Evolutionary conservation across 129 eudicot genomes (phyloP), one percentile per base, ranked within the genome.

Genomic region (Flaveria sonorensis): DNA sequence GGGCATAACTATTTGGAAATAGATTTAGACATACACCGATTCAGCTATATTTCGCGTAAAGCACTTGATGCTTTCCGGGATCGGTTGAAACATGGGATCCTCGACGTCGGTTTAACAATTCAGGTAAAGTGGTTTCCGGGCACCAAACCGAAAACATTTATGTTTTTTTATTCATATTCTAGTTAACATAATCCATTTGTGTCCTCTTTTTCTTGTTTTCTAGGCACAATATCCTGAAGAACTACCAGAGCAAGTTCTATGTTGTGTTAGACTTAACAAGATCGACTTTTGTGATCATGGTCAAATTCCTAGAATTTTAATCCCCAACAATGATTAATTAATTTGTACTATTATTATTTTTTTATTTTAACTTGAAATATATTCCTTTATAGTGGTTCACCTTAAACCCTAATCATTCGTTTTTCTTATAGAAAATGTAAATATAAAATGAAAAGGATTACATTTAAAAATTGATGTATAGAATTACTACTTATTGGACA

Each of bases 181-280:
- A 40, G 68, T 24, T 66, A 36, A n/a, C 21, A 64, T 30, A 36
- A 23, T 13, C 40, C 63, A 47, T 6, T 10, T 0, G 15, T 70
- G 5, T 8, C 18, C 30, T 60, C 36, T 23, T 21, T 14, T 62
- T 9, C 7, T 28, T 42, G 45, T 11, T 26, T 70, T 56, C 30
- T 82, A 92, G 98, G 98, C 92, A 70, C 98, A 92, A 57, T 80
- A 73, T 77, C 90, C 90, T 10, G 92, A 92, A 73, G 94, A 92
- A 77, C 77, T 92, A 79, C 98, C 96, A 0, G 98, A 92, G 87
- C 85, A 82, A 72, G 93, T 92, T 55, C 1, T 92, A 56, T 90
- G 98, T 40, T 88, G 98, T 59, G 80, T 92, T 19, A 80, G 92
- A 42, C 85, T 92, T 78, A 88, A 84, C 85, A 90, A 88, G 75